Evolutionary conservation across 768 basidiomycete species (phyloP).

Genomic region (Tylopilus rubrobrunneus): DNA sequence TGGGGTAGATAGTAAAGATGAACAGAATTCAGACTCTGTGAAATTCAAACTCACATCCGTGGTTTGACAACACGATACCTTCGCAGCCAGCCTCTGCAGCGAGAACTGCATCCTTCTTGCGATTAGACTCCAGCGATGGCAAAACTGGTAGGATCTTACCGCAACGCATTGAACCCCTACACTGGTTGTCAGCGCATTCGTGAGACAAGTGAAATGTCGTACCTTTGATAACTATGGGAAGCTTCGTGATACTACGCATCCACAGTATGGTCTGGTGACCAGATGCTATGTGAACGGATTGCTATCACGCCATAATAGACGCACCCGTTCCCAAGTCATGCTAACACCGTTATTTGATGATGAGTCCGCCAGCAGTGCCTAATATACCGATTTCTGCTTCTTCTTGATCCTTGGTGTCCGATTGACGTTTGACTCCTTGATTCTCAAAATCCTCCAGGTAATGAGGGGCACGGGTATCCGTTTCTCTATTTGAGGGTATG

Average conservation of each 20-base stretch:
- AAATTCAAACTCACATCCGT: slow-evolving; percentile 57
- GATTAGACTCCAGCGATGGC: slow-evolving; percentile 3
- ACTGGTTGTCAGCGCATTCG: slow-evolving; percentile 6
- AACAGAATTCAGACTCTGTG: neutral
- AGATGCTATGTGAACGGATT: neutral
- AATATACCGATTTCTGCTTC: slow-evolving; percentile 39
- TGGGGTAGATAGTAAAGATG: slow-evolving; percentile 1
- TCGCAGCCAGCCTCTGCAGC: slow-evolving; percentile 82
- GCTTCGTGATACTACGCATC: slow-evolving; percentile 62
- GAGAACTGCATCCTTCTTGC: slow-evolving; percentile 72
- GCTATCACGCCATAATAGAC: slow-evolving; percentile 5
- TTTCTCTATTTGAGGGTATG: slow-evolving; percentile 77
- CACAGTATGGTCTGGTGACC: slow-evolving; percentile 64
- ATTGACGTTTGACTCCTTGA: slow-evolving; percentile 25
- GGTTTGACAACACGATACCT: slow-evolving; percentile 87
- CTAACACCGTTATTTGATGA: slow-evolving; percentile 65
- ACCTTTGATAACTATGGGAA: slow-evolving; percentile 79
- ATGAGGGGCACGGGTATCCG: slow-evolving; percentile 62
- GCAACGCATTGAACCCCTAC: slow-evolving; percentile 72
- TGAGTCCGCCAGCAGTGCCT: slow-evolving; percentile 66
- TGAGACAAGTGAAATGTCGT: neutral
- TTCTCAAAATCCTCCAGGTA: slow-evolving; percentile 53
- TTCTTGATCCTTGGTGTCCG: slow-evolving; percentile 30
- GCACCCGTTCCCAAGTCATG: slow-evolving; percentile 74
- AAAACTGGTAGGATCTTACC: slow-evolving; percentile 32